phyloP scores from a whole-genome alignment of 768 basidiomycete genomes.

The Trametes maxima region DNA sequence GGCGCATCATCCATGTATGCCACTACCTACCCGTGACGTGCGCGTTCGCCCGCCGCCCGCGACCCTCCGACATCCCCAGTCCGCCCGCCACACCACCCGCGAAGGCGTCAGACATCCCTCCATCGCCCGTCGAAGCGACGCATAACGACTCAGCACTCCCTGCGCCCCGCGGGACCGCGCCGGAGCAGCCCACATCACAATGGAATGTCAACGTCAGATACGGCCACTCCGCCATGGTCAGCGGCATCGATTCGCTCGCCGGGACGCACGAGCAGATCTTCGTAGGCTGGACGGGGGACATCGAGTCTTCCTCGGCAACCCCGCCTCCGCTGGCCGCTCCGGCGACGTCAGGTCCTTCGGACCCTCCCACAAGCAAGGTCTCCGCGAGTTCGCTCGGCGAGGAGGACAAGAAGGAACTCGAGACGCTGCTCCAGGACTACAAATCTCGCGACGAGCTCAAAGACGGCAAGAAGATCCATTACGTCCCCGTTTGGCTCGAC shows the following conservation, averaged over 20 bases:
- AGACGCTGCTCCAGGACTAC: slow-evolving; percentile 64
- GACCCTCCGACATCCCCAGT: slow-evolving; percentile 53
- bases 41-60: slow-evolving; percentile 49
- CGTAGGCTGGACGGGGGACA: slow-evolving; percentile 93
- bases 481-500: slow-evolving; percentile 90
- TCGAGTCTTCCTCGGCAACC: slow-evolving; percentile 52
- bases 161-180: slow-evolving; percentile 16
- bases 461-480: slow-evolving; percentile 59
- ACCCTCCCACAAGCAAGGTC: slow-evolving; percentile 36
- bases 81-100: slow-evolving; percentile 82
- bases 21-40: slow-evolving; percentile 85
- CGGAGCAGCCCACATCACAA: slow-evolving; percentile 32
- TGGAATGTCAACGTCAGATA: slow-evolving; percentile 84
- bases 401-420: slow-evolving; percentile 67
- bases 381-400: slow-evolving; percentile 53
- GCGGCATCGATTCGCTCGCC: slow-evolving; percentile 84
- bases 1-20: slow-evolving; percentile 89
- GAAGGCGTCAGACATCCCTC: slow-evolving; percentile 49
- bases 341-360: slow-evolving; percentile 29
- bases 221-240: slow-evolving; percentile 94
- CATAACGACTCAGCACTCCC: slow-evolving; percentile 19
- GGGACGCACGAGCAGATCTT: slow-evolving; percentile 88
- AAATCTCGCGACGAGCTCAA: slow-evolving; percentile 60
- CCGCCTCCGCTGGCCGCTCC: slow-evolving; percentile 25
- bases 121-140: slow-evolving; percentile 23